A percentile compares a stretch with the other conserved stretches of the same genome.
These are phyloP conservation scores for Amaranthus cruentus DNA, from an alignment of 148 eudicot genomes.

Conservation along the genomic window DNA sequence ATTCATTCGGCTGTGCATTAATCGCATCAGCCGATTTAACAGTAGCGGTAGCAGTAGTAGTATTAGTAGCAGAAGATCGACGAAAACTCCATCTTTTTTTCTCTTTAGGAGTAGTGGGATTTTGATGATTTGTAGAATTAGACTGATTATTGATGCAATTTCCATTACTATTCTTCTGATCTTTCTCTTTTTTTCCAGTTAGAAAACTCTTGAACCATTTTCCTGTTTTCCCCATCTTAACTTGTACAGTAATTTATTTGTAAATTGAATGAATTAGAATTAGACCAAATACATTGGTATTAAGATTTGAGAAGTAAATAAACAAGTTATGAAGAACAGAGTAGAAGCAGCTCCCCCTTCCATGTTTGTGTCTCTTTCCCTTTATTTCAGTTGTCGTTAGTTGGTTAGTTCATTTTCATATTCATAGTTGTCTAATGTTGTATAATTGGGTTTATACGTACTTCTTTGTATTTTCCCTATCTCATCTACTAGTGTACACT, in stretches of 20 bases:
- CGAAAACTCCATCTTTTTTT: constrained; percentile 90
- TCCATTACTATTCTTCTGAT: constrained; percentile 9
- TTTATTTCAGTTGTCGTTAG: neutral
- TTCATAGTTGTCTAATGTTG: neutral
- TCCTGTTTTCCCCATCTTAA: constrained; percentile 75
- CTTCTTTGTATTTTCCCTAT: constrained; percentile 9
- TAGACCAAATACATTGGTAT: constrained; percentile 6
- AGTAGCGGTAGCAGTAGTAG: constrained; percentile 25
- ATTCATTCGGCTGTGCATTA: neutral
- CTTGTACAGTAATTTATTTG: neutral
- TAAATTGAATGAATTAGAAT: neutral
- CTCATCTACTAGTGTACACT: constrained; percentile 4
- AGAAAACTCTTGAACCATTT: constrained; percentile 70
- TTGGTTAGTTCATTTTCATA: neutral
- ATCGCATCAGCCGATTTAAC: constrained; percentile 11
- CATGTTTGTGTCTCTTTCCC: neutral
- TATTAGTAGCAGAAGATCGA: constrained; percentile 45
- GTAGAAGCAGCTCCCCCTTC: neutral
- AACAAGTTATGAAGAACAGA: neutral
- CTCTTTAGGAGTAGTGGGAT: constrained; percentile 66
- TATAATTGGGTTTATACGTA: constrained; percentile 3
- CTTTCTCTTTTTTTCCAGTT: constrained; percentile 46
- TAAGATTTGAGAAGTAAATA: neutral
- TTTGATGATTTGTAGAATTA: constrained; percentile 2
- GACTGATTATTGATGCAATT: constrained; percentile 7